A percentile compares a stretch with the other conserved stretches of the same genome.
These are phyloP conservation scores for Pythium insidiosum DNA, from an alignment of 352 stramenopile genomes.

Conservation along the genomic window DNA sequence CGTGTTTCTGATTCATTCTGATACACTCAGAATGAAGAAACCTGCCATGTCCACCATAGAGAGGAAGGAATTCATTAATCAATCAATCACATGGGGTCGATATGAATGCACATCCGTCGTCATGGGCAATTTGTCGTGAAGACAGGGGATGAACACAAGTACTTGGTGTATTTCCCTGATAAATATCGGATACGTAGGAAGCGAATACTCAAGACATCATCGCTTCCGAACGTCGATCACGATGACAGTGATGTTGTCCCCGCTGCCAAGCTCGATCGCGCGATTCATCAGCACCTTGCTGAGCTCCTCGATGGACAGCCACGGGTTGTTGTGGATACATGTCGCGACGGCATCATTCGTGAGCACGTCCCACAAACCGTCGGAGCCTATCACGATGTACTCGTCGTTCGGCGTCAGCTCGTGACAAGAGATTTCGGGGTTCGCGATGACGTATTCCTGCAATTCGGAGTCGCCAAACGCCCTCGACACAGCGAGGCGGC, in stretches of 20 bases:
- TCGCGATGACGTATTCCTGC: constrained; percentile 46
- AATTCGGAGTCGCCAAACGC: constrained; percentile 68
- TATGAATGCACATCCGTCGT: too few relatives aligned
- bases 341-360: constrained; percentile 56
- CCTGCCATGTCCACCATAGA: too few relatives aligned
- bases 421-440: constrained; percentile 50
- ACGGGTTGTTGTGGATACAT: constrained; percentile 58
- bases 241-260: constrained; percentile 75
- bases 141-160: too few relatives aligned
- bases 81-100: too few relatives aligned
- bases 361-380: constrained; percentile 71
- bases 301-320: constrained; percentile 53
- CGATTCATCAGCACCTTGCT: constrained; percentile 51
- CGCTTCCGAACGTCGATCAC: constrained; percentile 53
- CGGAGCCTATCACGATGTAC: constrained; percentile 69
- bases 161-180: too few relatives aligned
- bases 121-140: too few relatives aligned
- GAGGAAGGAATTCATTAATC: too few relatives aligned
- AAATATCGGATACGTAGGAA: too few relatives aligned
- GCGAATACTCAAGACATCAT: background rate
- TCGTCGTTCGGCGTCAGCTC: constrained; percentile 44
- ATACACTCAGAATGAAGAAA: too few relatives aligned
- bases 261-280: constrained; percentile 54
- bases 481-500: constrained; percentile 48
- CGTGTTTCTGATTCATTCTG: too few relatives aligned